Evolutionary conservation across 1,284 basidiomycete genomes (phyloP).

Genomic region (Cutaneotrichosporon mucoides): DNA sequence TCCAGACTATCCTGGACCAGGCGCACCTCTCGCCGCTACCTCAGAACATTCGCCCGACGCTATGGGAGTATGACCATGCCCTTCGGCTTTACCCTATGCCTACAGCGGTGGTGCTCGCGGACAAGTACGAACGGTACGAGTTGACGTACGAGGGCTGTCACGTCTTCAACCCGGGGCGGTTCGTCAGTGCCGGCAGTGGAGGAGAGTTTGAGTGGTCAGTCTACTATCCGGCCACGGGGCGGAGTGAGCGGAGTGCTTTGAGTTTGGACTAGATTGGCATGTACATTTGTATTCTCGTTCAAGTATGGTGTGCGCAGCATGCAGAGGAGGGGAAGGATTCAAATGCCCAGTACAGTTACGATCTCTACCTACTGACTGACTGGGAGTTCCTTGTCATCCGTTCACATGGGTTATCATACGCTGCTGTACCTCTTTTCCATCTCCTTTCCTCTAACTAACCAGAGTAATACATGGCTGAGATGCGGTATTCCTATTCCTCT

Average conservation of each 20-base stretch:
- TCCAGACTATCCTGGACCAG: slow-evolving; percentile 89
- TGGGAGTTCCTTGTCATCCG: too few relatives aligned
- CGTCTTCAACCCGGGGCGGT: slow-evolving; percentile 95
- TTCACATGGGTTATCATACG: too few relatives aligned
- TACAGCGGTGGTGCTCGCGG: slow-evolving; percentile 88
- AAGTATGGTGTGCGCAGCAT: too few relatives aligned
- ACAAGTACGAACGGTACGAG: slow-evolving; percentile 94
- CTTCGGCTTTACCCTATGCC: slow-evolving; percentile 93
- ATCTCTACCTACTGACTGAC: too few relatives aligned
- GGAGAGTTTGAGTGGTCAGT: slow-evolving; percentile 73
- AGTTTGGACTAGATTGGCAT: slow-evolving; percentile 11
- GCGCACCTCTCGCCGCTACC: slow-evolving; percentile 84
- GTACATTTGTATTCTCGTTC: too few relatives aligned
- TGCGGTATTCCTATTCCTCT: too few relatives aligned
- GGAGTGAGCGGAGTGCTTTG: slow-evolving; percentile 41
- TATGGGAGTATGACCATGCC: slow-evolving; percentile 89
- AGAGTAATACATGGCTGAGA: too few relatives aligned
- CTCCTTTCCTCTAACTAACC: too few relatives aligned
- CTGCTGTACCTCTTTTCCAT: too few relatives aligned
- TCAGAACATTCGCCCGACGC: slow-evolving; percentile 73
- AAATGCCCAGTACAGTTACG: too few relatives aligned
- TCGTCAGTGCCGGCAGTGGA: slow-evolving; percentile 59
- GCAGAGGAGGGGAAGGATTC: too few relatives aligned
- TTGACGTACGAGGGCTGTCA: slow-evolving; percentile 97
- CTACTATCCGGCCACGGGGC: slow-evolving; percentile 62